Evolutionary conservation across 768 basidiomycete species (phyloP).

Genomic region (Mycena crocata): DNA sequence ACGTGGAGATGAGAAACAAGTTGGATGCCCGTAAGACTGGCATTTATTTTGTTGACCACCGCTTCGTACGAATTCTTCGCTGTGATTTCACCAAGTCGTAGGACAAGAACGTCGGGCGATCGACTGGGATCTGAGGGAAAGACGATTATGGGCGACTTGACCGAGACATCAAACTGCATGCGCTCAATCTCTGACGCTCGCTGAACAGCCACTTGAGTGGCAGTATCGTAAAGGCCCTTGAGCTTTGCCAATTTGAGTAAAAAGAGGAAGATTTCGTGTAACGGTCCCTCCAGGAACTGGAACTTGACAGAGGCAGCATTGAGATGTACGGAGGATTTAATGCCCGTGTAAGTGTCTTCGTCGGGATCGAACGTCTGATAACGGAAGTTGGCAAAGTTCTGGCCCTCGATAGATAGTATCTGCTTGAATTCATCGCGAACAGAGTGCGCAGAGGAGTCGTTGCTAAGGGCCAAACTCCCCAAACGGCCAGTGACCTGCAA

Average conservation of each 20-base stretch:
- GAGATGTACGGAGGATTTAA: slow-evolving; percentile 86
- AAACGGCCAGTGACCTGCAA: slow-evolving; percentile 85
- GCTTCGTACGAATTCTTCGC: slow-evolving; percentile 82
- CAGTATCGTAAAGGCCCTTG: slow-evolving; percentile 94
- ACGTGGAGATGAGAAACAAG: slow-evolving; percentile 76
- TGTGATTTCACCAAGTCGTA: slow-evolving; percentile 89
- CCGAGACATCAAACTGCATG: slow-evolving; percentile 91
- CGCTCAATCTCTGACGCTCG: slow-evolving; percentile 92
- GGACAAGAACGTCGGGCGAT: slow-evolving; percentile 76
- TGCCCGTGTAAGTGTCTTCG: slow-evolving; percentile 75
- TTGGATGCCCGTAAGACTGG: slow-evolving; percentile 86
- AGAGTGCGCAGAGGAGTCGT: slow-evolving; percentile 67
- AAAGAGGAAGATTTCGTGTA: slow-evolving; percentile 90
- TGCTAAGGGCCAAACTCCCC: slow-evolving; percentile 84
- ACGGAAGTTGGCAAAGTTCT: slow-evolving; percentile 92
- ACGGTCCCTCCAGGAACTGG: slow-evolving; percentile 89
- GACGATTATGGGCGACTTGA: slow-evolving; percentile 92
- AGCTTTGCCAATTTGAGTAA: slow-evolving; percentile 87
- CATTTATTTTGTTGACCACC: slow-evolving; percentile 68
- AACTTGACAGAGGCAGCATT: slow-evolving; percentile 91
- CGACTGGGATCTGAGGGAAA: slow-evolving; percentile 78
- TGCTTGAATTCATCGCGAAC: slow-evolving; percentile 80
- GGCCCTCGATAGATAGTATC: slow-evolving; percentile 92
- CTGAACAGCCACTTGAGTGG: slow-evolving; percentile 92
- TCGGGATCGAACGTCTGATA: slow-evolving; percentile 91